Evolutionary conservation across 2,329 filamentous ascomycete genomes (phyloP).

Genomic region (Colletotrichum tofieldiae): DNA sequence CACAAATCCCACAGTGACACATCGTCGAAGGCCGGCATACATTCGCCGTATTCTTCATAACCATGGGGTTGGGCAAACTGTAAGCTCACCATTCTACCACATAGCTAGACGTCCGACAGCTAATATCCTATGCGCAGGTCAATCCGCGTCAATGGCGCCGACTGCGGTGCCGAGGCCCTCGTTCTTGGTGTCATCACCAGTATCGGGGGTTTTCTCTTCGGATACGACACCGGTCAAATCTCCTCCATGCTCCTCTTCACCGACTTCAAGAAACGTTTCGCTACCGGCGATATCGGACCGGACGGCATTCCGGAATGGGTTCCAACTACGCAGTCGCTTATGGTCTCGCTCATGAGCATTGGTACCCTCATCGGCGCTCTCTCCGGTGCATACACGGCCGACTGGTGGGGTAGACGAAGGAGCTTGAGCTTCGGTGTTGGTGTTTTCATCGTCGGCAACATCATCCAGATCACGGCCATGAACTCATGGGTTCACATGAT

Average conservation of each 20-base stretch:
- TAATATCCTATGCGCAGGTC: constrained; percentile 50
- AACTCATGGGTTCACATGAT: constrained; percentile 76
- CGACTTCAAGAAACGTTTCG: constrained; percentile 72
- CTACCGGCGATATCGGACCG: constrained; percentile 54
- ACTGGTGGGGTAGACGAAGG: constrained; percentile 71
- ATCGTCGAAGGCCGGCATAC: not conserved
- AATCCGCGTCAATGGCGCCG: constrained; percentile 60
- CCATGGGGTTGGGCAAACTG: constrained; percentile 41
- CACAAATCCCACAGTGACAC: not conserved
- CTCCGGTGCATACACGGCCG: constrained; percentile 68
- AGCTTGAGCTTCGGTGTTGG: constrained; percentile 68
- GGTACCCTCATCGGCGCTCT: constrained; percentile 70
- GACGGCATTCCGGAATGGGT: constrained; percentile 58
- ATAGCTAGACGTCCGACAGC: not conserved
- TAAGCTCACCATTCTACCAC: not conserved
- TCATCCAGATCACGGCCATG: constrained; percentile 75
- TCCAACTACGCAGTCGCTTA: constrained; percentile 63
- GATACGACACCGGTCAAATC: constrained; percentile 75
- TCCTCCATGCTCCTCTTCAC: constrained; percentile 65
- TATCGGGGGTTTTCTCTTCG: constrained; percentile 75
- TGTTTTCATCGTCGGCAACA: constrained; percentile 75
- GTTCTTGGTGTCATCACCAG: constrained; percentile 67
- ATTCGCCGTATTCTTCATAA: not conserved
- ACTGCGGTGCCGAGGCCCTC: constrained; percentile 58
- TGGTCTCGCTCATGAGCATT: constrained; percentile 71